Conservation (phyloP, 202 grass and related monocot species). For the Alloteropsis angusta region DNA sequence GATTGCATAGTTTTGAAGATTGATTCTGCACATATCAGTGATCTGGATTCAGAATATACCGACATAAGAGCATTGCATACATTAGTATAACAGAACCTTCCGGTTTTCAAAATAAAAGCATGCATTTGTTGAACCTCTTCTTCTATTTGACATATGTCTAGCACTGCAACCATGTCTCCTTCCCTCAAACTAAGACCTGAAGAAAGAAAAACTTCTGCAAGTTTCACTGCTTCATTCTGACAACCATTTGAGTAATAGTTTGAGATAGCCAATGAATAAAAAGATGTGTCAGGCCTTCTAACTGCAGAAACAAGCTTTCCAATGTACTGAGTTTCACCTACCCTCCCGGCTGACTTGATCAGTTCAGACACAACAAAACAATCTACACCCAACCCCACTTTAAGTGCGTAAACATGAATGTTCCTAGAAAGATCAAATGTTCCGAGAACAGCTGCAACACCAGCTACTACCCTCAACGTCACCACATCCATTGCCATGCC, state of each 20-base stretch:
- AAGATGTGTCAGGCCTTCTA: slow-evolving; percentile 45
- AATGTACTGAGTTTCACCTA: slow-evolving; percentile 58
- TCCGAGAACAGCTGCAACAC: slow-evolving; percentile 38
- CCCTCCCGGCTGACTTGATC: slow-evolving; percentile 52
- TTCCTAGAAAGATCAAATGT: slow-evolving; percentile 54
- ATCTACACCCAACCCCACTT: slow-evolving; percentile 58
- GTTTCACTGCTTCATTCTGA: slow-evolving; percentile 47
- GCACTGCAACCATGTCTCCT: slow-evolving; percentile 63
- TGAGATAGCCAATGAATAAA: slow-evolving; percentile 75
- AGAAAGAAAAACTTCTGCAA: slow-evolving; percentile 56
- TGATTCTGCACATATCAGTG: slow-evolving; percentile 31
- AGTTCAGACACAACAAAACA: slow-evolving; percentile 68
- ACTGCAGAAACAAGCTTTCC: slow-evolving; percentile 50
- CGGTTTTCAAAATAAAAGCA: slow-evolving; percentile 55
- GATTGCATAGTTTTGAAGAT: slow-evolving; percentile 41
- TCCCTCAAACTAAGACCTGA: slow-evolving; percentile 51
- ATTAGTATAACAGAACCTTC: slow-evolving; percentile 43
- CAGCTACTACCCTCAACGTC: slow-evolving; percentile 56
- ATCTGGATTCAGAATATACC: slow-evolving; percentile 53
- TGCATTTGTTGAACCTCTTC: slow-evolving; percentile 72
- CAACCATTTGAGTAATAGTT: slow-evolving; percentile 54
- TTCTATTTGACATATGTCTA: slow-evolving; percentile 53
- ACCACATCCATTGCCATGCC: slow-evolving; percentile 74
- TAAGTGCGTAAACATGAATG: slow-evolving; percentile 73
- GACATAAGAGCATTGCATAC: slow-evolving; percentile 87